These are phyloP conservation scores for Quercus ilex DNA, from an alignment of 306 rosid species.

Conservation along the genomic window DNA sequence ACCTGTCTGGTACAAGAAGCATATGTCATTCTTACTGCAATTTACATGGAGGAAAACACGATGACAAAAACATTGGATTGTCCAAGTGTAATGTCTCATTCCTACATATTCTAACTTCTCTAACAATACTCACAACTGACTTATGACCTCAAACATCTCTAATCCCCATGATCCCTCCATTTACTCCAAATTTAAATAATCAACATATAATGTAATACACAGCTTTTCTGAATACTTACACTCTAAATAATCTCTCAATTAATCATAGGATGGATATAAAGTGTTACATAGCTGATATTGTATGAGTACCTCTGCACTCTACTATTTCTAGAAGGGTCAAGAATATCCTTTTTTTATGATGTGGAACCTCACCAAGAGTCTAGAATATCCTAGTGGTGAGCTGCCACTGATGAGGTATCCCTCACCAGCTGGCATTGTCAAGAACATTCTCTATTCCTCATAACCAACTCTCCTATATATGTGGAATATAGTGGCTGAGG, in stretches of 20 bases:
- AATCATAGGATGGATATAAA: neutral
- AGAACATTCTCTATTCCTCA: too few relatives aligned
- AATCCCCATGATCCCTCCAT: neutral
- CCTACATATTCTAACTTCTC: neutral
- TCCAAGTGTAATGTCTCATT: neutral
- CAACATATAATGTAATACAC: neutral
- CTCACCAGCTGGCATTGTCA: too few relatives aligned
- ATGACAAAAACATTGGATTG: neutral
- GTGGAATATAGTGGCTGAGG: too few relatives aligned
- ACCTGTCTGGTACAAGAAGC: neutral
- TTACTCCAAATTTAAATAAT: neutral
- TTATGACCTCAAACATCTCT: neutral
- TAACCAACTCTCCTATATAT: too few relatives aligned
- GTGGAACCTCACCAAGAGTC: too few relatives aligned
- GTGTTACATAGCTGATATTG: too few relatives aligned
- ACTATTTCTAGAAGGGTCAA: too few relatives aligned
- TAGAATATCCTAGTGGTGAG: too few relatives aligned
- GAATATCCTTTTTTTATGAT: too few relatives aligned
- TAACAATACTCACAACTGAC: neutral
- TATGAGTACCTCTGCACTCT: too few relatives aligned
- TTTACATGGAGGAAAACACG: neutral
- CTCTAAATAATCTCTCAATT: neutral
- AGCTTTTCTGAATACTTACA: neutral
- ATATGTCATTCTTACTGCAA: neutral
- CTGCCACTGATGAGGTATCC: too few relatives aligned